phyloP scores from a whole-genome alignment of 2,329 filamentous ascomycete species.

The Talaromyces sp. region DNA sequence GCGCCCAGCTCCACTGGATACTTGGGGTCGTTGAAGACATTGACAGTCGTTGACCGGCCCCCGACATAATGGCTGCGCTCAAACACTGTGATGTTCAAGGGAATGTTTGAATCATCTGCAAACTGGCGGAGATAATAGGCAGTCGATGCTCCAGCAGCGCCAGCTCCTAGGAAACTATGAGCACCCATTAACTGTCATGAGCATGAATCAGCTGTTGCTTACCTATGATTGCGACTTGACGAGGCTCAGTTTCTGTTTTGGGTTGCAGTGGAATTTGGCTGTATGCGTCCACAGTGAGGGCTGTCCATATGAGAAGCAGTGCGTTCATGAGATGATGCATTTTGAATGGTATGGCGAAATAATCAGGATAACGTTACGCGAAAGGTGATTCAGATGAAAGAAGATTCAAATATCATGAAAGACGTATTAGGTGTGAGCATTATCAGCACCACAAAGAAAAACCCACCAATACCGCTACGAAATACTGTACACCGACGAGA shows the following conservation, averaged over 20 bases:
- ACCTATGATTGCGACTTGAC: constrained; percentile 34
- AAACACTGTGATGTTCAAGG: constrained; percentile 79
- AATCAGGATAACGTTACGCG: background rate
- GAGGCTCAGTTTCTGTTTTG: constrained; percentile 17
- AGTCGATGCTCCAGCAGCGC: constrained; percentile 79
- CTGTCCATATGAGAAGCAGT: background rate
- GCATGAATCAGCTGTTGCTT: background rate
- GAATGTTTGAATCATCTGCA: constrained; percentile 55
- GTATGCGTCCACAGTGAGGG: constrained; percentile 18
- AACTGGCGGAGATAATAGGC: constrained; percentile 78
- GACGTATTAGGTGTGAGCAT: background rate
- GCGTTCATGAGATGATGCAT: background rate
- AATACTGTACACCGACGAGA: background rate
- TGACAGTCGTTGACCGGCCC: constrained; percentile 79
- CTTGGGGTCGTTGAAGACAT: constrained; percentile 63
- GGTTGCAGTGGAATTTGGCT: constrained; percentile 21
- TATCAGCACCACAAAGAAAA: background rate
- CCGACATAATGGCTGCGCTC: constrained; percentile 75
- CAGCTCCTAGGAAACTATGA: constrained; percentile 61
- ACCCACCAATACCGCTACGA: background rate
- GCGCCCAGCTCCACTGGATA: constrained; percentile 81
- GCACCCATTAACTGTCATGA: background rate
- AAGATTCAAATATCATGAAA: background rate
- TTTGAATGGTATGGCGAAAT: background rate
- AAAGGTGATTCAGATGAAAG: background rate